Percentiles rank a stretch among this genome's conserved stretches.
phyloP scores from a whole-genome alignment of 805 yeast genomes.

The Diddensiella caesifluorescens region DNA sequence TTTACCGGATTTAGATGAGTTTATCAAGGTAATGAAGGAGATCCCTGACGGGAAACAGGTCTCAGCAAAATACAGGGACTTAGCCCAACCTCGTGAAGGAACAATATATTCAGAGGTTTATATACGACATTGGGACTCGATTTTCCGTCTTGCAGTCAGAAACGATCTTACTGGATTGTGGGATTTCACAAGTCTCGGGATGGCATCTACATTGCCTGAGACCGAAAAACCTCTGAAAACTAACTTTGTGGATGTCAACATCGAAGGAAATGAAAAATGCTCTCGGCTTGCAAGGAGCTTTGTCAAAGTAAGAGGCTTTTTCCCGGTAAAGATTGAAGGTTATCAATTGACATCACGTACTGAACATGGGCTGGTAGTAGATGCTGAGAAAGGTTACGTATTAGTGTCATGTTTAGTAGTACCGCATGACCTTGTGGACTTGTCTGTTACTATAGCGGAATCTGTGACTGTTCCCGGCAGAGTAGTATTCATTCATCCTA shows the following conservation, averaged over 20 bases:
- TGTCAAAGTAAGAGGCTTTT: conserved; percentile 59
- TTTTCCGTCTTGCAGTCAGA: conserved; percentile 62
- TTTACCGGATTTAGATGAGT: conserved; percentile 67
- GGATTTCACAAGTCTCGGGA: conserved; percentile 48
- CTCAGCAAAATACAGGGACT: conserved; percentile 63
- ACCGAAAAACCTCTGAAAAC: conserved; percentile 56
- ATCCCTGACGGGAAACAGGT: conserved; percentile 76
- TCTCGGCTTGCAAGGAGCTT: conserved; percentile 59
- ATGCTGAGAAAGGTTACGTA: conserved; percentile 73
- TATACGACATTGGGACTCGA: conserved; percentile 77
- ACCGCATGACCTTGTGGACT: conserved; percentile 78
- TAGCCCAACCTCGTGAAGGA: conserved; percentile 58
- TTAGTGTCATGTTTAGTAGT: conserved; percentile 71
- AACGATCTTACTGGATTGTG: conserved; percentile 52
- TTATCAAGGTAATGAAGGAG: conserved; percentile 67
- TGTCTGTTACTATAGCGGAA: conserved; percentile 77
- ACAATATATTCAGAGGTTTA: conserved; percentile 60
- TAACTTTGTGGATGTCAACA: conserved; percentile 23
- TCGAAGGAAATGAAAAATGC: conserved; percentile 46
- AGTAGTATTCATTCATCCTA: conserved; percentile 81
- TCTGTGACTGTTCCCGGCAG: conserved; percentile 74
- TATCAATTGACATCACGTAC: conserved; percentile 38
- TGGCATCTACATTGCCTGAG: conserved; percentile 50
- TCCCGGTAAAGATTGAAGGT: conserved; percentile 74
- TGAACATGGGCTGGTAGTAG: conserved; percentile 76